Percentiles rank a stretch among this genome's conserved stretches.
These are phyloP conservation scores for Juglanconis sp. DNA, from an alignment of 2,329 filamentous ascomycete genomes.

Conservation along the genomic window DNA sequence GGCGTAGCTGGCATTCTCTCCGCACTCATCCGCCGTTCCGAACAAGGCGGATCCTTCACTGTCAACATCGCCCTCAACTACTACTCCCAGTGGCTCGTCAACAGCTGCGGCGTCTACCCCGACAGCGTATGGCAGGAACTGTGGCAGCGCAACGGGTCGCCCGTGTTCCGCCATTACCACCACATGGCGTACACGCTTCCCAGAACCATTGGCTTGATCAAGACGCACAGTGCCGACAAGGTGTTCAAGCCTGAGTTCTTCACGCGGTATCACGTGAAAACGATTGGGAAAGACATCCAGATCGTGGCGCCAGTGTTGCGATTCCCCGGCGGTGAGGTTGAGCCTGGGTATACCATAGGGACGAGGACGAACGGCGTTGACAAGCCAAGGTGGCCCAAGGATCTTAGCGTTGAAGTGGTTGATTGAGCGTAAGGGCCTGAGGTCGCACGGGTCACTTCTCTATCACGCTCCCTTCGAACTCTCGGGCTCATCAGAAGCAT, in stretches of 20 bases:
- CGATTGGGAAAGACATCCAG: neutral
- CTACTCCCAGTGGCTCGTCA: slow-evolving; percentile 40
- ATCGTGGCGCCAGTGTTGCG: slow-evolving; percentile 8
- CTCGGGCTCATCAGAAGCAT: too few relatives aligned
- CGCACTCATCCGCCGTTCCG: slow-evolving; percentile 26
- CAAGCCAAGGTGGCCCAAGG: slow-evolving; percentile 4
- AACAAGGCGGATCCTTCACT: slow-evolving; percentile 2
- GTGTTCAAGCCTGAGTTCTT: slow-evolving; percentile 49
- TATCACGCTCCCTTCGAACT: too few relatives aligned
- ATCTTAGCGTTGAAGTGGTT: neutral
- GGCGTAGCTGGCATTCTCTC: slow-evolving; percentile 36
- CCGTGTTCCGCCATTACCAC: slow-evolving; percentile 50
- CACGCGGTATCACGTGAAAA: slow-evolving; percentile 17
- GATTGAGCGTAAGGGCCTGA: neutral
- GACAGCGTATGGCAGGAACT: slow-evolving; percentile 44
- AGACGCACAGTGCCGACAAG: slow-evolving; percentile 29
- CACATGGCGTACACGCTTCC: slow-evolving; percentile 35
- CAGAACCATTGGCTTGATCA: slow-evolving; percentile 38
- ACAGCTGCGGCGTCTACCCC: slow-evolving; percentile 36
- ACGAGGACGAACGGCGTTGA: slow-evolving; percentile 11
- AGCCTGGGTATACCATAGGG: slow-evolving; percentile 6
- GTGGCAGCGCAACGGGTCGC: slow-evolving; percentile 41
- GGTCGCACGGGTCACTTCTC: too few relatives aligned
- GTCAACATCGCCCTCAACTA: slow-evolving; percentile 34
- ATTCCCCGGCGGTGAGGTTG: slow-evolving; percentile 11